phyloP scores from a whole-genome alignment of 2,329 filamentous ascomycete genomes.

The Phoma sp. region DNA sequence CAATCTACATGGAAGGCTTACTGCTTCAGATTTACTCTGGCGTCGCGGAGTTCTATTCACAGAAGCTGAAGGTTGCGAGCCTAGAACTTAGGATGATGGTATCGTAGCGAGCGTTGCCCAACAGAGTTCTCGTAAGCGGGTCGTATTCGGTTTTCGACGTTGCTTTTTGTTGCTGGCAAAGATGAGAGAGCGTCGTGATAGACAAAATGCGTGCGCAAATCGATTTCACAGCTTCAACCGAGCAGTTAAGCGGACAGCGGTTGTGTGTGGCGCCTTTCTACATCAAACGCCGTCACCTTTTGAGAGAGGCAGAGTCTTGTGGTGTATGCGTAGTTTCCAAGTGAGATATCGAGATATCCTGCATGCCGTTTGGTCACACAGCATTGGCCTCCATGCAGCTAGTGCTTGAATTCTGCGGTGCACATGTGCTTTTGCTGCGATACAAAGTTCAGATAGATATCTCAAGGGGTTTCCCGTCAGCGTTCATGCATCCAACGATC shows the following conservation, averaged over 20 bases:
- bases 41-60: neutral
- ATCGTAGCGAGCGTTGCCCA: neutral
- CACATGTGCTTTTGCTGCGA: slow-evolving; percentile 7
- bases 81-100: neutral
- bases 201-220: neutral
- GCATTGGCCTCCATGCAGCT: slow-evolving; percentile 1
- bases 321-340: neutral
- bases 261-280: neutral
- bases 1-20: neutral
- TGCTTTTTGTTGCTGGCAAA: slow-evolving; percentile 1
- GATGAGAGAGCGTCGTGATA: neutral
- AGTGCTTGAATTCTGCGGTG: neutral
- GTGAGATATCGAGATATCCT: neutral
- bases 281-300: neutral
- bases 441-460: neutral
- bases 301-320: neutral
- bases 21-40: neutral
- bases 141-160: neutral
- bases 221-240: neutral
- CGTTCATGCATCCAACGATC: neutral
- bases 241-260: neutral
- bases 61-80: neutral
- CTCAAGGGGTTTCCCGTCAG: slow-evolving; percentile 4
- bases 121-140: neutral
- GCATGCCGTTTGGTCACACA: neutral